Base-by-base conservation (phyloP, 345 rosid species). In the Salix caprea region DNA sequence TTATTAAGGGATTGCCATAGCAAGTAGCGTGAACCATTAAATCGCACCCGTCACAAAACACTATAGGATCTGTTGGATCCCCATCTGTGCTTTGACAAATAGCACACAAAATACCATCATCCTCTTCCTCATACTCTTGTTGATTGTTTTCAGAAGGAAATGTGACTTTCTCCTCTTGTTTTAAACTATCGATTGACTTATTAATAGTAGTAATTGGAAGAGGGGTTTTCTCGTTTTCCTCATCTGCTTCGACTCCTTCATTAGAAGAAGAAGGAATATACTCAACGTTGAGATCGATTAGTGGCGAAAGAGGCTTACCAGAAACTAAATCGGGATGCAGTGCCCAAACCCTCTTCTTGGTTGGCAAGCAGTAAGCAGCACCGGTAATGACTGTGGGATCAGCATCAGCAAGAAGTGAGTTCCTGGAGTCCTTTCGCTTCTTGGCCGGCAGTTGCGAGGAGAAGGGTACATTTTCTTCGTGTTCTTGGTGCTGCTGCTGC, bases 21-120 rank as follows among this genome's bases (percentile, higher is more conserved):
- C 99, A 96, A 14, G 91, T 87, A 52, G 91, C 74, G 82, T 96
- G 98, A 16, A 91, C 99, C 99, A 93, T 96, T 70, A 96, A 83
- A 70, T 91, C 96, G 75, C 99, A 96, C 6, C 98, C 99, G 67
- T 96, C 98, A 62, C 99, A 96, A 70, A 96, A 91, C 67, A 96
- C 99, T 1, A 96, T 93, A 14, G 99, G 98, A 80, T 96, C 97
- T 24, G 81, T 74, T 18, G 97, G 94, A 3, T 96, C 98, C 37
- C 98, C 99, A 39, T 93, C 99, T 23, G 98, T 92, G 82, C 99
- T 96, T 79, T 86, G 88, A 80, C 99, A 96, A 12, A 96, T 78
- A 48, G 86, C 91, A 81, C 99, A 96, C 79, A 91, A 34, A 66
- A 93, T 89, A 60, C 98, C 99, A 67, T 93, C 99, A 67, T 93